Conservation (phyloP, 2,329 filamentous ascomycete genomes). For the Penicillium sp. region DNA sequence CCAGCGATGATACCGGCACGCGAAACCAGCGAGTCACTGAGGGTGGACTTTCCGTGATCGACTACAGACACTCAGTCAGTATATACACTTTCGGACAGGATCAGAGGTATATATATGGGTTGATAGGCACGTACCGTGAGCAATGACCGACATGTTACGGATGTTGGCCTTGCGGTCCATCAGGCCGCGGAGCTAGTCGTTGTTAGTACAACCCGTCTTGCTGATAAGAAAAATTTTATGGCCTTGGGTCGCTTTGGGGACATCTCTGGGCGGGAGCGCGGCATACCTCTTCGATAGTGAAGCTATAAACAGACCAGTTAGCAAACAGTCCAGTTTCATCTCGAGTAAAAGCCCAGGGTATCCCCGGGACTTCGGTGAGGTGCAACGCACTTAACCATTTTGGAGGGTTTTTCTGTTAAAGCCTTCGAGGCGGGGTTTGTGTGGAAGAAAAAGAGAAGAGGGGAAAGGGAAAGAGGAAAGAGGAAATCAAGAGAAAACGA, state of each 20-base stretch:
- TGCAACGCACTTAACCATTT: conserved; percentile 97
- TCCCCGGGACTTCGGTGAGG: conserved; percentile 11
- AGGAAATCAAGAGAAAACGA: conserved; percentile 29
- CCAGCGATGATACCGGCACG: conserved; percentile 99
- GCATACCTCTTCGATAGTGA: conserved; percentile 87
- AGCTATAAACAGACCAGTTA: conserved; percentile 64
- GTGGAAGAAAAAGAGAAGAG: conserved; percentile 34
- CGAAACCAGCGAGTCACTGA: conserved; percentile 98
- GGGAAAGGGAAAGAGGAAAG: conserved; percentile 28
- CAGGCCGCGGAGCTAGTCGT: conserved; percentile 49
- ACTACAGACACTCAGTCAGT: conserved; percentile 53
- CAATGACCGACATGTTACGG: conserved; percentile 99
- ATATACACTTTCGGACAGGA: background rate
- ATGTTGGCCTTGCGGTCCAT: conserved; percentile 65
- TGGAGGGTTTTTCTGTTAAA: conserved; percentile 68
- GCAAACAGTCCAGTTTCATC: conserved; percentile 22
- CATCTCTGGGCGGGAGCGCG: conserved; percentile 44
- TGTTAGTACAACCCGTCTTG: conserved; percentile 12
- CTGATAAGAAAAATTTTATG: conserved; percentile 11
- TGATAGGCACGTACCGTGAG: conserved; percentile 70
- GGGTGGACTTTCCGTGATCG: conserved; percentile 99
- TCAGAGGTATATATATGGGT: background rate
- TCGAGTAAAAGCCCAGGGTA: background rate
- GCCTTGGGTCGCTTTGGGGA: conserved; percentile 5
- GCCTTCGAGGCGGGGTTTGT: conserved; percentile 48